Percentiles rank a stretch among this genome's conserved stretches.
These are phyloP conservation scores for Pichia manshurica DNA, from an alignment of 805 yeast genomes.

Conservation along the genomic window DNA sequence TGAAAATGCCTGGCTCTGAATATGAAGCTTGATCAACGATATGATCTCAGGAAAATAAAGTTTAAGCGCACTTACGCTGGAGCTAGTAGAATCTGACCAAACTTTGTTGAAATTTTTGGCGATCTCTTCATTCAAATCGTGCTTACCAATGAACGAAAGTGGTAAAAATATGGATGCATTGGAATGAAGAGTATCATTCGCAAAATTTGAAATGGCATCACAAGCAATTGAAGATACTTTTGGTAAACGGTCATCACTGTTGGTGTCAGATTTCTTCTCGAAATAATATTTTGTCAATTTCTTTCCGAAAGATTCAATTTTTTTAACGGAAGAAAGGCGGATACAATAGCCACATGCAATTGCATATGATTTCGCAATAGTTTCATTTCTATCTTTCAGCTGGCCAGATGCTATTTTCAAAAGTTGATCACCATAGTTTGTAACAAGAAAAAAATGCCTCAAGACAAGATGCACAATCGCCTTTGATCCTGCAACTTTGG, in stretches of 20 bases:
- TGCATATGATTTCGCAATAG: constrained; percentile 72
- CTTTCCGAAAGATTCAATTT: constrained; percentile 48
- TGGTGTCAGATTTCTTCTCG: constrained; percentile 28
- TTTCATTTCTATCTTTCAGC: constrained; percentile 61
- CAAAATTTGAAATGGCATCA: constrained; percentile 60
- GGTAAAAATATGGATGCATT: constrained; percentile 68
- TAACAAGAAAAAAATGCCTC: constrained; percentile 41
- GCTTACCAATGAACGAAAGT: constrained; percentile 68
- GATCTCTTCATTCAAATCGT: constrained; percentile 49
- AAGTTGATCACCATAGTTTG: constrained; percentile 56
- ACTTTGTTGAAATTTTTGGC: constrained; percentile 47
- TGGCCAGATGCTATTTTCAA: constrained; percentile 54
- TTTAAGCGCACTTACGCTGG: constrained; percentile 63
- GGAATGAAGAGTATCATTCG: constrained; percentile 59
- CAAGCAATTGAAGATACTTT: constrained; percentile 54
- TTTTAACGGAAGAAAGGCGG: constrained; percentile 50
- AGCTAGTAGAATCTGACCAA: constrained; percentile 77
- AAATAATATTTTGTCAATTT: constrained; percentile 54
- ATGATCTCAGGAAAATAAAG: constrained; percentile 68
- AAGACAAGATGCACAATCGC: constrained; percentile 61
- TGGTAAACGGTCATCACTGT: constrained; percentile 37
- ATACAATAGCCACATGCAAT: constrained; percentile 74
- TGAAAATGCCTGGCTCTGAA: constrained; percentile 54
- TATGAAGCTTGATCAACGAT: constrained; percentile 40
- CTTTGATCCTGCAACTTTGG: constrained; percentile 79